Evolutionary conservation across 768 basidiomycete species (phyloP).

Genomic region (Mycena belliarum): DNA sequence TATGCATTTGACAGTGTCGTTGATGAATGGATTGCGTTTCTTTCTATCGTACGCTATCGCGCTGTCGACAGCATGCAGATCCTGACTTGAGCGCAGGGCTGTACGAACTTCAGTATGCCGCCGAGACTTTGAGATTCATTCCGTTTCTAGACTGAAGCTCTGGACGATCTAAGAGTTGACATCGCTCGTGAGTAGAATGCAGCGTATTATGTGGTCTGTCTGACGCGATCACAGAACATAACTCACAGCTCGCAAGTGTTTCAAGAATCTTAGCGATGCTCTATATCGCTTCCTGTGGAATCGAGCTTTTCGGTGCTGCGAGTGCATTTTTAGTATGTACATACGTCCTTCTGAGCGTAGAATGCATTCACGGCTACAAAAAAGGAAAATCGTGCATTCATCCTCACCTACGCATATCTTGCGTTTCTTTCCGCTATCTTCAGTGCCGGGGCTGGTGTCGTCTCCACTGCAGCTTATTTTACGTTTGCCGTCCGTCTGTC

Average conservation of each 20-base stretch:
- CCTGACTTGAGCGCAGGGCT: background rate
- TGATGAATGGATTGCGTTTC: background rate
- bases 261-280: background rate
- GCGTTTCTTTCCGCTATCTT: slow-evolving; percentile 38
- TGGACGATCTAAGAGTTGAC: slow-evolving; percentile 3
- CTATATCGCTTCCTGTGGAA: slow-evolving; percentile 7
- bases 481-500: slow-evolving; percentile 35
- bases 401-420: slow-evolving; percentile 23
- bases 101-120: background rate
- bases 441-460: slow-evolving; percentile 36
- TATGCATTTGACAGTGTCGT: background rate
- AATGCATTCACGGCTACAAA: background rate
- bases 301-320: slow-evolving; percentile 32
- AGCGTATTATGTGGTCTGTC: too few species aligned
- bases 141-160: background rate
- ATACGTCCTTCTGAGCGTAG: background rate
- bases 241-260: background rate
- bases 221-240: background rate
- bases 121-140: background rate
- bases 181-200: background rate
- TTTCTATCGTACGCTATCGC: background rate
- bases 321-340: slow-evolving; percentile 12
- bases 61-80: background rate
- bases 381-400: slow-evolving; percentile 28
- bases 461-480: slow-evolving; percentile 40